Percentiles rank a stretch among this genome's conserved stretches.
phyloP scores from a whole-genome alignment of 2,329 filamentous ascomycete species.

The Nemania sp. region DNA sequence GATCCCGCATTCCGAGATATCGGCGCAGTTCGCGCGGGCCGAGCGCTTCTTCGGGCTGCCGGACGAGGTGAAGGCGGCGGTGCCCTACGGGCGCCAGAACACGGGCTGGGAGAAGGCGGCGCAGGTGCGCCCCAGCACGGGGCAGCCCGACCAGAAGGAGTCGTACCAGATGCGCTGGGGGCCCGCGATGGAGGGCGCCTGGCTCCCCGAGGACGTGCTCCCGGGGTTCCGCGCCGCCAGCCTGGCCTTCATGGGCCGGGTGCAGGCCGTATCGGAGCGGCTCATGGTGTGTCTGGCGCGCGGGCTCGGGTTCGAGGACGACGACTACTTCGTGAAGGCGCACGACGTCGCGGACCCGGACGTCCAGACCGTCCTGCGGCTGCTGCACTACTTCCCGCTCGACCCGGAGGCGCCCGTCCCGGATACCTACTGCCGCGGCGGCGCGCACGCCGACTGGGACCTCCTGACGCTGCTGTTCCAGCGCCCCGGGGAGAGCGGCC shows the following conservation, averaged over 20 bases:
- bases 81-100: constrained; percentile 60
- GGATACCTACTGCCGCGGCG: constrained; percentile 61
- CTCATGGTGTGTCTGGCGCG: constrained; percentile 64
- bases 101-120: constrained; percentile 64
- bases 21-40: constrained; percentile 55
- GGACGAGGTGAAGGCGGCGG: constrained; percentile 55
- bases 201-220: constrained; percentile 54
- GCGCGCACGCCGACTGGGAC: constrained; percentile 67
- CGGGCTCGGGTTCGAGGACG: constrained; percentile 58
- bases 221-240: constrained; percentile 53
- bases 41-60: constrained; percentile 59
- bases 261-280: constrained; percentile 57
- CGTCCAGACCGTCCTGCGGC: constrained; percentile 58
- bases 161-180: constrained; percentile 67
- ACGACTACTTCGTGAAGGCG: constrained; percentile 58
- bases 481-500: constrained; percentile 60
- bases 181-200: constrained; percentile 55
- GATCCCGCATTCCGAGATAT: constrained; percentile 53
- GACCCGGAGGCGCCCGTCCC: constrained; percentile 44
- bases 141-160: constrained; percentile 62
- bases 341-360: constrained; percentile 56
- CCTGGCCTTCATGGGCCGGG: constrained; percentile 58
- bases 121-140: constrained; percentile 64
- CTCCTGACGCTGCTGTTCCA: constrained; percentile 68
- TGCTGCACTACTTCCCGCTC: constrained; percentile 61